Base-by-base conservation (phyloP, 1,284 basidiomycete genomes). In the Trichosporon ovoides region DNA sequence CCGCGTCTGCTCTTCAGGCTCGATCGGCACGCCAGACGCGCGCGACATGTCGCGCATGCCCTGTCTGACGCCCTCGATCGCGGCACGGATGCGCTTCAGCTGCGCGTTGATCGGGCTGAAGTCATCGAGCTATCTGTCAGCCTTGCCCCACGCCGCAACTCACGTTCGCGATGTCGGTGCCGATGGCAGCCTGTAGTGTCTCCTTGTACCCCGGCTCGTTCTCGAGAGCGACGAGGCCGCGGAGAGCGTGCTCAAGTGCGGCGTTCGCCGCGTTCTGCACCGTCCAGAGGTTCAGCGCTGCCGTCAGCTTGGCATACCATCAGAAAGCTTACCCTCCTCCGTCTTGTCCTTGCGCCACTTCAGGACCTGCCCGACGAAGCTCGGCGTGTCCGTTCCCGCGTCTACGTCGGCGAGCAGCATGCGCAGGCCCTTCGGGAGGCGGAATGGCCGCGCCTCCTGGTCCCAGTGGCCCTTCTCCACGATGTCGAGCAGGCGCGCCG, bases 361-460 rank as follows among this genome's bases (percentile, higher is more conserved):
- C 58, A 94, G 78, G 1, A 97, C 93, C 73, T 90, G 87, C 31
- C 88, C 85, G 4, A 93, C 91, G 55, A 96, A 84, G 49, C 88
- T 89, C 1, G 94, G 94, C 1, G 94, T 96, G 70, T 96, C 88
- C 65, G 88, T 93, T 11, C 93, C 93, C 2, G 89, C 89, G 68
- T 94, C 89, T 7, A 97, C 90, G 69, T 97, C 93, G 22, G 91
- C 94, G 33, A 97, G 81, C 76, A 96, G 83, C 34, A 97, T 81
- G 38, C 89, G 81, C 18, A 89, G 85, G 49, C 85, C 78, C 0
- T 87, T 88, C 1, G 93, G 93, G 20, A 97, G 84, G 53, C 83
- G 81, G 75, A 96, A 91, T 0, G 85, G 82, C 56, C 80, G 75
- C 11, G 87, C 81, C 46, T 70, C 74, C 34, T 68, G 66, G 58